Evolutionary conservation across 495 filamentous ascomycete genomes (phyloP), one percentile per base, ranked within the genome.

Genomic region (Xylaria sp.): DNA sequence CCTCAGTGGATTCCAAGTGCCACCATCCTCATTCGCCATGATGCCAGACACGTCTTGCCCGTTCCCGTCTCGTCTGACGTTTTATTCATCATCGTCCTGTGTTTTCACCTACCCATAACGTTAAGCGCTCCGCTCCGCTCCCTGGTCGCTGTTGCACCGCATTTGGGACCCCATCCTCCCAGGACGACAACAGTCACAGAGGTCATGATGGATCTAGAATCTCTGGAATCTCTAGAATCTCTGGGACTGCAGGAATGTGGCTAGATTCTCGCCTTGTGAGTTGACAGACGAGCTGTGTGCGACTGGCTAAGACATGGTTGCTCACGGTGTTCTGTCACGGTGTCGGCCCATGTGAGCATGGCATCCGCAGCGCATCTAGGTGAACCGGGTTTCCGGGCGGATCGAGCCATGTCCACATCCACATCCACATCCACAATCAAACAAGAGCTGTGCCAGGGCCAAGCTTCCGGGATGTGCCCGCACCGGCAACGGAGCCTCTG

Each of bases 261-360:
- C 37, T 11, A 43, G 59, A 61, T 61, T 35, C 12, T 21, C 37
- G 26, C 12, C 35, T 19, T 63, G 61, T 29, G 17, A 40, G 19
- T 52, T 4, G 29, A 7, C 4, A 50, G 62, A 19, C 7, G 43
- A 66, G 40, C 3, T 11, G 44, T 37, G 43, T 31, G 31, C 62
- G 15, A 12, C 14, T 37, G 14, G 29, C 31, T 66, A 19, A 66
- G 62, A 52, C 62, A 66, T 24, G 44, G 29, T 66, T 29, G 44
- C 44, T 50, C 62, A 40, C 62, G 48, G n/a, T n/a, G n/a, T n/a
- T n/a, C n/a, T n/a, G n/a, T 50, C 62, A 40, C 62, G 48, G 46
- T 40, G 37, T 52, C 29, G 29, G 24, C 7, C 52, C 62, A 52
- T 24, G 62, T 50, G 62, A 52, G 21, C 41, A 33, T 52, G 44